Percentiles rank a stretch among this genome's conserved stretches.
Conservation (phyloP, 2,329 filamentous ascomycete species). For the Sarocladium strictum region DNA sequence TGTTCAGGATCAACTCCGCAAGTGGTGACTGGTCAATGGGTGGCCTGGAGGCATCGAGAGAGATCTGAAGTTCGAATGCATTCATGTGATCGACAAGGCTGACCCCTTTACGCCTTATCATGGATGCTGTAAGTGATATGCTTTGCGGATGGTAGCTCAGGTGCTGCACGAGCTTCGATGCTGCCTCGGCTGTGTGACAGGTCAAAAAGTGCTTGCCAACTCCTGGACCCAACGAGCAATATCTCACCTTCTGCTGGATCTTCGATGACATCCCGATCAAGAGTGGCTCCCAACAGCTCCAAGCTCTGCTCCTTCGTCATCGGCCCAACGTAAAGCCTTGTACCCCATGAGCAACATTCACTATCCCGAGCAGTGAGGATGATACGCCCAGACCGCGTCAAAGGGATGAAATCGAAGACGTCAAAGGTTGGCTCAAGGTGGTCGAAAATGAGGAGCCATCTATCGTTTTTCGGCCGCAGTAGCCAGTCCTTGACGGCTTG, state of each 20-base stretch:
- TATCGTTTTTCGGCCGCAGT: conserved; percentile 18
- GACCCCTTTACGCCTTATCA: conserved; percentile 16
- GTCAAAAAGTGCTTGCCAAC: not conserved
- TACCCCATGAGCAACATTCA: conserved; percentile 18
- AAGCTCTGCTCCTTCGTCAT: conserved; percentile 17
- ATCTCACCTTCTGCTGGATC: conserved; percentile 14
- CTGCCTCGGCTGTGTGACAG: conserved; percentile 14
- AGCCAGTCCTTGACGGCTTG: conserved; percentile 21
- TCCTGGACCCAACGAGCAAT: not conserved
- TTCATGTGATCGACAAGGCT: conserved; percentile 14
- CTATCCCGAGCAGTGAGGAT: conserved; percentile 19
- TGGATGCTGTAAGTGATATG: conserved; percentile 17
- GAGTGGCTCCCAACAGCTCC: conserved; percentile 13
- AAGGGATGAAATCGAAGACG: conserved; percentile 19
- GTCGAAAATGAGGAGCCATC: conserved; percentile 21
- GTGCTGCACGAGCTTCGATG: conserved; percentile 13
- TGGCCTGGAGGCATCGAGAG: conserved; percentile 15
- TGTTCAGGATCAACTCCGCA: conserved; percentile 17
- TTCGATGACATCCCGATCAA: conserved; percentile 10
- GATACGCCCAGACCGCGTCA: conserved; percentile 19
- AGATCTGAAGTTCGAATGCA: conserved; percentile 11
- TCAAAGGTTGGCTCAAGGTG: conserved; percentile 19
- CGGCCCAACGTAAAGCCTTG: conserved; percentile 14
- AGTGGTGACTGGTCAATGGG: conserved; percentile 19
- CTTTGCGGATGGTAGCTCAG: conserved; percentile 17